phyloP scores from a whole-genome alignment of 2,329 filamentous ascomycete genomes.

The Fusarium sp. region DNA sequence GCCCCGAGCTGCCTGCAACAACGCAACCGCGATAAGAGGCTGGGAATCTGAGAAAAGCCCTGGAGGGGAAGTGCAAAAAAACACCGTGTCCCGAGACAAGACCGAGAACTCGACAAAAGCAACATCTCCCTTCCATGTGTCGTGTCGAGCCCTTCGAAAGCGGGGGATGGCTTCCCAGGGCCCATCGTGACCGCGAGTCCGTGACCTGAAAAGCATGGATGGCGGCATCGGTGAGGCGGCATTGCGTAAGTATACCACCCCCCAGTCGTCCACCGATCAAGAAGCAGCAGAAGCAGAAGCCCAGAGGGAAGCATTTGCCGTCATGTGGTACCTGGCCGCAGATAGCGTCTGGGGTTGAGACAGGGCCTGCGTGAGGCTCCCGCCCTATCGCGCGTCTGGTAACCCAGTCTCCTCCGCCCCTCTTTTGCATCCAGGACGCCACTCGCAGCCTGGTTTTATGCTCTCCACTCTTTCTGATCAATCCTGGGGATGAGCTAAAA shows the following conservation, averaged over 20 bases:
- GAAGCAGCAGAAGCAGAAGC: neutral
- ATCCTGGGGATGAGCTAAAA: slow-evolving; percentile 29
- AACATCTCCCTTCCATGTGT: slow-evolving; percentile 2
- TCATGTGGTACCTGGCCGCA: slow-evolving; percentile 37
- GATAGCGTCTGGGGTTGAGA: slow-evolving; percentile 36
- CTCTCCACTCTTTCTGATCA: slow-evolving; percentile 35
- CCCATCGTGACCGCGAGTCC: slow-evolving; percentile 40
- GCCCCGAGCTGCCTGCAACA: neutral
- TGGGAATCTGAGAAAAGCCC: neutral
- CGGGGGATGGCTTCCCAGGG: slow-evolving; percentile 19
- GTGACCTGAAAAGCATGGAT: slow-evolving; percentile 41
- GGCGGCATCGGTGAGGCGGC: slow-evolving; percentile 41
- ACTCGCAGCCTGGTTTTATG: slow-evolving; percentile 7
- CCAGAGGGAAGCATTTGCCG: slow-evolving; percentile 19
- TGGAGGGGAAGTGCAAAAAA: neutral
- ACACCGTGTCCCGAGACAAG: slow-evolving; percentile 13
- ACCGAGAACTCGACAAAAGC: slow-evolving; percentile 5
- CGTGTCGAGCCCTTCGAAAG: slow-evolving; percentile 15
- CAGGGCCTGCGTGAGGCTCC: slow-evolving; percentile 25
- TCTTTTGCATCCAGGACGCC: slow-evolving; percentile 22
- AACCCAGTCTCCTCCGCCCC: slow-evolving; percentile 1
- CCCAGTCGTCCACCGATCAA: slow-evolving; percentile 8
- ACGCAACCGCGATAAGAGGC: neutral
- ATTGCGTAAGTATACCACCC: slow-evolving; percentile 22
- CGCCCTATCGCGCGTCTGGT: slow-evolving; percentile 31